Base-by-base conservation (phyloP, 2,329 filamentous ascomycete genomes). In the Pyrenochaeta sp. region DNA sequence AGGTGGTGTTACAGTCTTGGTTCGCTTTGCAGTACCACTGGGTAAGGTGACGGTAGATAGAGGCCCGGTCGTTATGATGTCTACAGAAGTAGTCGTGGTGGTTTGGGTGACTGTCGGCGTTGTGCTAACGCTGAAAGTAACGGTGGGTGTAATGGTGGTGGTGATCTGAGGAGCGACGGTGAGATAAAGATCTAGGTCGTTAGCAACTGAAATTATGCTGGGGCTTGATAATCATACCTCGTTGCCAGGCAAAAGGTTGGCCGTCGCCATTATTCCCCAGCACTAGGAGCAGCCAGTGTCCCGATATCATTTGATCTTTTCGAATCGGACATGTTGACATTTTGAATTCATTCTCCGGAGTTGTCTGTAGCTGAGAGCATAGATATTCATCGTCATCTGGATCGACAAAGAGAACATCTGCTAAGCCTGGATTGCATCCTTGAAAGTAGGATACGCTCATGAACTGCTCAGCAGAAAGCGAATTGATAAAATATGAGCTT, bases 401-500 rank as follows among this genome's bases (percentile, higher is more conserved):
- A 17, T 74, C 70, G 8, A 77, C 68, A 10, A 78, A 61, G 19
- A 77, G 55, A 18, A 76, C 72, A 41, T 75, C 66, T 13, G 74
- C 67, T 29, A 65, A 51, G 37, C 72, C 73, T 23, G 62, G 55
- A 24, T 73, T 66, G 54, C 75, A 78, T 21, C 74, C 73, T 35
- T 69, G 55, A 45, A 77, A 78, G 29, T 74, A 69, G 3, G 72
- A 72, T 4, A 75, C 71, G 15, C 71, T 71, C 13, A 72, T 75
- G 51, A 77, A 78, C 4, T 55, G 54, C 2, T 74, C 72, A 3
- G 56, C 60, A 0, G 72, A 75, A 11, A 63, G 55, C 7, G 67
- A 66, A 53, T 77, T 76, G 55, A 77, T 75, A 56, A 77, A 78
- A 59, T 77, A 78, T 13, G 59, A 51, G 2, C 68, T 68, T 23